Conservation (phyloP, 2,329 filamentous ascomycete species). For the Colletotrichum falcatum region DNA sequence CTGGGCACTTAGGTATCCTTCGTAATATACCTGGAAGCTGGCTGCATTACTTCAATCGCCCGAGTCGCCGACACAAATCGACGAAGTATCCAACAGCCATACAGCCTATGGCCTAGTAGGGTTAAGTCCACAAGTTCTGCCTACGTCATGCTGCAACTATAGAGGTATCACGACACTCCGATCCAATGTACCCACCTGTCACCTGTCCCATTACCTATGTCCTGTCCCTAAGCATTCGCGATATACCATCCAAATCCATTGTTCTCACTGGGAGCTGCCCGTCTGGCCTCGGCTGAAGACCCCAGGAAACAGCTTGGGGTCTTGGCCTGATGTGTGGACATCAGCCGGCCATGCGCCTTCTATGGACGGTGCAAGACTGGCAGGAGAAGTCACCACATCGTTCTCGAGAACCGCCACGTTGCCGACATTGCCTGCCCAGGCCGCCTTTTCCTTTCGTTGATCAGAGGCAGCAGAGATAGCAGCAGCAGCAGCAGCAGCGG, state of each 20-base stretch:
- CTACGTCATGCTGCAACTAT: background rate
- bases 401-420: background rate
- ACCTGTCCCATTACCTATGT: background rate
- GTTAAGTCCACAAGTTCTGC: background rate
- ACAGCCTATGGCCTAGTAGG: background rate
- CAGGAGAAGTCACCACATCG: conserved; percentile 36
- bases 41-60: background rate
- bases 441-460: background rate
- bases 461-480: background rate
- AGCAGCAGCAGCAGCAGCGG: background rate
- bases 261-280: conserved; percentile 1
- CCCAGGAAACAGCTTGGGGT: conserved; percentile 79
- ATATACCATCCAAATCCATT: background rate
- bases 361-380: conserved; percentile 35
- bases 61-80: background rate
- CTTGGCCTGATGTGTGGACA: conserved; percentile 65
- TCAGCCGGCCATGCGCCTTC: conserved; percentile 55
- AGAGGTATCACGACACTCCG: background rate
- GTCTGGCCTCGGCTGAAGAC: conserved; percentile 65
- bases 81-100: background rate
- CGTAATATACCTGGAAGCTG: background rate
- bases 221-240: background rate
- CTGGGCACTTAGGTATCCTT: background rate
- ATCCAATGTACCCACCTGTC: background rate
- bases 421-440: background rate